Percentiles rank a stretch among this genome's conserved stretches.
Evolutionary conservation across 768 basidiomycete genomes (phyloP).

Genomic region (Termitomyces sp.): DNA sequence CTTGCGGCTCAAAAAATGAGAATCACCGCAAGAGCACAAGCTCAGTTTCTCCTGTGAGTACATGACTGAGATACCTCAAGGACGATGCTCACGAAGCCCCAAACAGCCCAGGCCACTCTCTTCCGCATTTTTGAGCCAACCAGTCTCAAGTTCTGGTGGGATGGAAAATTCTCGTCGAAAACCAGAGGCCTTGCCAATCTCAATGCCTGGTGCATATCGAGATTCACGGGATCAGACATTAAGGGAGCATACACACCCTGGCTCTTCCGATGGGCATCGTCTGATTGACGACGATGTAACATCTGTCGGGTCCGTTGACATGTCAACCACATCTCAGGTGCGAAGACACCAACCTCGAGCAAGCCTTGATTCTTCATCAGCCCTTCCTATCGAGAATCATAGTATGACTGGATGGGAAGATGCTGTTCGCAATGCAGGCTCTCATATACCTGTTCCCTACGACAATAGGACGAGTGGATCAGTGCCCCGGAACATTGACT

Average conservation of each 20-base stretch:
- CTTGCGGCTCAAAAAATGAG: conserved; percentile 7
- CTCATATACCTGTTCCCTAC: conserved; percentile 9
- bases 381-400: not conserved
- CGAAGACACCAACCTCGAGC: not conserved
- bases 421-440: conserved; percentile 6
- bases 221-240: not conserved
- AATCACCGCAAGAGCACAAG: conserved; percentile 14
- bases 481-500: not conserved
- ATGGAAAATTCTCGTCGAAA: not conserved
- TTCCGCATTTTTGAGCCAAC: conserved; percentile 4
- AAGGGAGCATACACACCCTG: conserved; percentile 3
- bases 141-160: not conserved
- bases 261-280: conserved; percentile 7
- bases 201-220: conserved; percentile 15
- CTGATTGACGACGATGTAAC: conserved; percentile 12
- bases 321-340: conserved; percentile 11
- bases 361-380: conserved; percentile 3
- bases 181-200: conserved; percentile 9
- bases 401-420: conserved; percentile 11
- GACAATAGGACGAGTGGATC: conserved; percentile 1
- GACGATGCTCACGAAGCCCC: not conserved
- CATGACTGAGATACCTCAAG: not conserved
- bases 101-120: conserved; percentile 14
- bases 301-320: conserved; percentile 13
- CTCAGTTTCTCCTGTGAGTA: conserved; percentile 37